phyloP scores from a whole-genome alignment of 2,329 filamentous ascomycete genomes.

The Septoria linicola region DNA sequence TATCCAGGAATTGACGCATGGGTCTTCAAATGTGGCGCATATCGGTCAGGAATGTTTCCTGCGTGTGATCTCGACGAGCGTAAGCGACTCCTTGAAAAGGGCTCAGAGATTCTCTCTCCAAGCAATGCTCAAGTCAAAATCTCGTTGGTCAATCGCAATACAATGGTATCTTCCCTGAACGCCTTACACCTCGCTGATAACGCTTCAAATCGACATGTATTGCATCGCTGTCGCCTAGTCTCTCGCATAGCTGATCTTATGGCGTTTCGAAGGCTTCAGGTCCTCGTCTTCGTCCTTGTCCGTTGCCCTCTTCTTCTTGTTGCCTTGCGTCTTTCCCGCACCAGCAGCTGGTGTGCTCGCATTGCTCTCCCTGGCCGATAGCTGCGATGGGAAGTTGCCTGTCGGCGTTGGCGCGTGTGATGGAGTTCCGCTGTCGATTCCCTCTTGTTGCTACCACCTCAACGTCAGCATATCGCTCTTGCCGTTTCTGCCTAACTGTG shows the following conservation, averaged over 20 bases:
- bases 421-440: slow-evolving; percentile 40
- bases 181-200: slow-evolving; percentile 4
- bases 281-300: slow-evolving; percentile 50
- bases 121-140: too few relatives aligned
- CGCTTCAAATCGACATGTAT: slow-evolving; percentile 7
- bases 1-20: too few relatives aligned
- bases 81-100: too few relatives aligned
- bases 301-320: slow-evolving; percentile 50
- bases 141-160: too few relatives aligned
- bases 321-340: slow-evolving; percentile 38
- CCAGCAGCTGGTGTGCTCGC: slow-evolving; percentile 42
- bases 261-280: slow-evolving; percentile 46
- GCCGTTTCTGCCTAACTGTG: neutral
- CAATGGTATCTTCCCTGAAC: too few relatives aligned
- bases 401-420: slow-evolving; percentile 51
- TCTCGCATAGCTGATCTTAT: slow-evolving; percentile 52
- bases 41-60: too few relatives aligned
- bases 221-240: slow-evolving; percentile 37
- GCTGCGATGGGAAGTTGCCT: slow-evolving; percentile 46
- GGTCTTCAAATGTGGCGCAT: too few relatives aligned
- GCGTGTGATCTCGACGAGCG: too few relatives aligned
- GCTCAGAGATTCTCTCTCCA: too few relatives aligned
- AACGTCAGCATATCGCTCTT: slow-evolving; percentile 4
- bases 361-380: slow-evolving; percentile 44
- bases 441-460: slow-evolving; percentile 33